Percentiles rank a stretch among this genome's conserved stretches.
These are phyloP conservation scores for Daldinia caldariorum DNA, from an alignment of 495 filamentous ascomycete genomes.

Conservation along the genomic window DNA sequence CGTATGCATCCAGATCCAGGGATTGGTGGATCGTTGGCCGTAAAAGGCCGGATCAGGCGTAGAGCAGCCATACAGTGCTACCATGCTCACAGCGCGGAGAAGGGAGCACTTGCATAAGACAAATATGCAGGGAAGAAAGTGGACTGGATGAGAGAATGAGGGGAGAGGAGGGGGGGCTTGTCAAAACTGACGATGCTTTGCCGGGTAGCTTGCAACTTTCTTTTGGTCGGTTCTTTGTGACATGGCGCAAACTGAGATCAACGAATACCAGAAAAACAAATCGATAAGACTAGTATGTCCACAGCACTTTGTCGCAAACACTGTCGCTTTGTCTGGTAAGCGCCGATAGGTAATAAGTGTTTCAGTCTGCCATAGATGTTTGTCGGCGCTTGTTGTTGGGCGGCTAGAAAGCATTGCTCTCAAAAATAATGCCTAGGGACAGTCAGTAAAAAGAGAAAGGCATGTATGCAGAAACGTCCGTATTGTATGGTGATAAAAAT, in stretches of 20 bases:
- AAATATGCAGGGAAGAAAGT: slow-evolving; percentile 44
- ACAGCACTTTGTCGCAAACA: slow-evolving; percentile 1
- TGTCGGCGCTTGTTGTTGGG: slow-evolving; percentile 34
- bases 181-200: slow-evolving; percentile 31
- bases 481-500: slow-evolving; percentile 2
- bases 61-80: slow-evolving; percentile 41
- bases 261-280: not conserved
- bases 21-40: slow-evolving; percentile 37
- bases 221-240: slow-evolving; percentile 28
- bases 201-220: slow-evolving; percentile 14
- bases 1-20: slow-evolving; percentile 34
- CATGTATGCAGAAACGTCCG: not conserved
- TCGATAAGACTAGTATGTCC: slow-evolving; percentile 3
- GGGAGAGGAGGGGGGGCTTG: not conserved
- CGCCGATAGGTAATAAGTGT: slow-evolving; percentile 29
- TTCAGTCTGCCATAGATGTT: slow-evolving; percentile 19
- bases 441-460: not conserved
- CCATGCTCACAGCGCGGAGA: slow-evolving; percentile 40
- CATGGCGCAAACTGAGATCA: slow-evolving; percentile 24
- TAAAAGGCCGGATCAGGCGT: slow-evolving; percentile 41
- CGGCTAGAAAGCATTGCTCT: not conserved
- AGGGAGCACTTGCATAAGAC: slow-evolving; percentile 44
- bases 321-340: slow-evolving; percentile 17
- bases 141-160: slow-evolving; percentile 34
- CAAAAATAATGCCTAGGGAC: not conserved